Percentiles rank a stretch among this genome's conserved stretches.
Conservation (phyloP, 768 basidiomycete species). For the Leccinum olivaceopallidum region DNA sequence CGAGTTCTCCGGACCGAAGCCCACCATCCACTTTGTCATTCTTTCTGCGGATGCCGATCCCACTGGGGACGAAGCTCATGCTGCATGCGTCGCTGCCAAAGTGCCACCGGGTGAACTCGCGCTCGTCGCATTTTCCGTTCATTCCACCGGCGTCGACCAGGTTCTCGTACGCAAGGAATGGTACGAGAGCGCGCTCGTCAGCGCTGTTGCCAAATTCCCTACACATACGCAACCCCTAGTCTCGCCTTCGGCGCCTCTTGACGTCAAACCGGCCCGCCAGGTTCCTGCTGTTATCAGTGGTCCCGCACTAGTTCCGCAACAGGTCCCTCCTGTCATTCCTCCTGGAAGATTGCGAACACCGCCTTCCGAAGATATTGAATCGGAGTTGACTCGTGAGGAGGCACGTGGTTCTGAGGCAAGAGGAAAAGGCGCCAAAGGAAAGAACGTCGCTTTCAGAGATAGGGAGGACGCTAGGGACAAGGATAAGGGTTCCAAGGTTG, state of each 20-base stretch:
- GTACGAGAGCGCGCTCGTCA: conserved; percentile 61
- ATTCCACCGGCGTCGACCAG: conserved; percentile 86
- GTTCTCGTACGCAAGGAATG: conserved; percentile 84
- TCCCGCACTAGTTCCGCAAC: conserved; percentile 16
- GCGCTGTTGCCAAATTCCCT: conserved; percentile 57
- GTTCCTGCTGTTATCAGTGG: conserved; percentile 29
- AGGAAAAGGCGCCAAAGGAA: conserved; percentile 49
- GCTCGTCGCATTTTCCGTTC: conserved; percentile 86
- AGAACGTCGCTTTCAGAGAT: conserved; percentile 64
- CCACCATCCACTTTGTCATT: conserved; percentile 88
- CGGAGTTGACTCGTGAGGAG: conserved; percentile 63
- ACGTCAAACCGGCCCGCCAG: conserved; percentile 28
- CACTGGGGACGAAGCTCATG: conserved; percentile 77
- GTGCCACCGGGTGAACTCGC: conserved; percentile 74
- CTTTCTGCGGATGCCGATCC: conserved; percentile 84
- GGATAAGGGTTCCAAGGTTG: conserved; percentile 30
- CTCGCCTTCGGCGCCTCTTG: conserved; percentile 10
- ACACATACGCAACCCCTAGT: conserved; percentile 36
- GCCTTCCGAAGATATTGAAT: conserved; percentile 73
- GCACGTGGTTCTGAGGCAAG: conserved; percentile 50
- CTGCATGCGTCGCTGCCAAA: conserved; percentile 82
- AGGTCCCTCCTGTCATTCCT: conserved; percentile 25
- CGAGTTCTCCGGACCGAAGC: conserved; percentile 81
- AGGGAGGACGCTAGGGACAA: conserved; percentile 50
- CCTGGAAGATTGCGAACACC: conserved; percentile 61